Percentiles rank a stretch among this genome's conserved stretches.
Conservation (phyloP, 352 stramenopile genomes). For the Phytopythium oedochilum region DNA sequence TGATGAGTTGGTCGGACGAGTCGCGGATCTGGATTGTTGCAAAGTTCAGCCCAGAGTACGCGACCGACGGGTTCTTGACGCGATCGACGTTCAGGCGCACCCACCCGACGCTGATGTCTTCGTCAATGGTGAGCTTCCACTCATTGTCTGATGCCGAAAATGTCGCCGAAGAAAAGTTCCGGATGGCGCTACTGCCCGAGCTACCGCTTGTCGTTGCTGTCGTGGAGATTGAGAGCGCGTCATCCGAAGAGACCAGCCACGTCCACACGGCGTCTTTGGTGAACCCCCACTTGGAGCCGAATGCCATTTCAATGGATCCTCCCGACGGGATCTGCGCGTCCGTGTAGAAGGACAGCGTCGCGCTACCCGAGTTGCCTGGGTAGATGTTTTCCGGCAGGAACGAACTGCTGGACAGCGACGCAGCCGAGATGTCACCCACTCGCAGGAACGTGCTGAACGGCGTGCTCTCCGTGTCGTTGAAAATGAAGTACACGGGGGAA, state of each 20-base stretch:
- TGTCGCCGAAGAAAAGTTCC: conserved; percentile 19
- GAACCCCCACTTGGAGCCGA: conserved; percentile 63
- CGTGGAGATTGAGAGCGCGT: conserved; percentile 6
- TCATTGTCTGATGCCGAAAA: conserved; percentile 32
- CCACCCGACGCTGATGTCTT: conserved; percentile 64
- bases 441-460: conserved; percentile 71
- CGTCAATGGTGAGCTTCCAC: conserved; percentile 50
- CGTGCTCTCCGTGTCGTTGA: conserved; percentile 62
- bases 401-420: conserved; percentile 56
- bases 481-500: conserved; percentile 71
- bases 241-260: conserved; percentile 32
- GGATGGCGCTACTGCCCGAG: neutral
- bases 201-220: conserved; percentile 6
- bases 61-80: conserved; percentile 70
- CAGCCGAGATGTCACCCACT: conserved; percentile 34
- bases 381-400: conserved; percentile 86
- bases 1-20: conserved; percentile 44
- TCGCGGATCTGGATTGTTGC: conserved; percentile 53
- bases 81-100: conserved; percentile 55
- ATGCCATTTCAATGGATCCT: conserved; percentile 54
- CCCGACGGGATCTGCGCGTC: conserved; percentile 44
- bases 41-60: conserved; percentile 67
- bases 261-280: conserved; percentile 38
- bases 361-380: conserved; percentile 73
- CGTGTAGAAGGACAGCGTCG: conserved; percentile 73